Conservation (phyloP, 306 rosid species). For the Prunus armeniaca region DNA sequence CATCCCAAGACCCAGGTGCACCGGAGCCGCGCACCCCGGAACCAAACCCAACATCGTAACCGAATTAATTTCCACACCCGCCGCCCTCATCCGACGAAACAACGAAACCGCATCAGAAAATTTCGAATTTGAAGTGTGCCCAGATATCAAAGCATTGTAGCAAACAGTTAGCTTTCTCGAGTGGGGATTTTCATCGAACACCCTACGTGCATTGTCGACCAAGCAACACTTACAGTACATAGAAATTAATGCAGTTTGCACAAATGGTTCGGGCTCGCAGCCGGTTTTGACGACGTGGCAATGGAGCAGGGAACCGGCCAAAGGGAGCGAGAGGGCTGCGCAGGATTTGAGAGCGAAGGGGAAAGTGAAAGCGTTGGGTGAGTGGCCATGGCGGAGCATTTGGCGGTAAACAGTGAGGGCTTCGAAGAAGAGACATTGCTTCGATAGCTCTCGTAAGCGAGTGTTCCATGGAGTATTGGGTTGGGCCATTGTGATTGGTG, state of each 20-base stretch:
- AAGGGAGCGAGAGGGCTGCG: conserved; percentile 59
- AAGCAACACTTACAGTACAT: conserved; percentile 48
- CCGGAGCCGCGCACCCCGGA: conserved; percentile 46
- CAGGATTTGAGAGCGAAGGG: conserved; percentile 85
- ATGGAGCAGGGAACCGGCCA: conserved; percentile 59
- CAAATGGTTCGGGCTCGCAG: conserved; percentile 64
- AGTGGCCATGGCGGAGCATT: conserved; percentile 68
- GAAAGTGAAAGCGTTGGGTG: conserved; percentile 74
- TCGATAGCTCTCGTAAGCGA: conserved; percentile 60
- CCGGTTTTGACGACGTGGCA: conserved; percentile 72
- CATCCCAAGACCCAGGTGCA: conserved; percentile 40
- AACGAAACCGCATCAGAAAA: conserved; percentile 38
- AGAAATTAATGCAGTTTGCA: conserved; percentile 65
- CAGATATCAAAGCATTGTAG: conserved; percentile 80
- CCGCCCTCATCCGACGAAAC: conserved; percentile 55
- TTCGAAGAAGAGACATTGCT: conserved; percentile 52
- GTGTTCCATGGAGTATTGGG: conserved; percentile 56
- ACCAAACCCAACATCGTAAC: conserved; percentile 74
- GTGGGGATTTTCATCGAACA: conserved; percentile 58
- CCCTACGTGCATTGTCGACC: conserved; percentile 48
- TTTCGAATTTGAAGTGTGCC: conserved; percentile 47
- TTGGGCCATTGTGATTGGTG: conserved; percentile 1
- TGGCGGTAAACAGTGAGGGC: conserved; percentile 62
- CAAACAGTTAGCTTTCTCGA: conserved; percentile 41
- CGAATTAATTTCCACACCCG: conserved; percentile 34